These are phyloP conservation scores for Vanrija sp. DNA, from an alignment of 1,284 basidiomycete species.

Conservation along the genomic window DNA sequence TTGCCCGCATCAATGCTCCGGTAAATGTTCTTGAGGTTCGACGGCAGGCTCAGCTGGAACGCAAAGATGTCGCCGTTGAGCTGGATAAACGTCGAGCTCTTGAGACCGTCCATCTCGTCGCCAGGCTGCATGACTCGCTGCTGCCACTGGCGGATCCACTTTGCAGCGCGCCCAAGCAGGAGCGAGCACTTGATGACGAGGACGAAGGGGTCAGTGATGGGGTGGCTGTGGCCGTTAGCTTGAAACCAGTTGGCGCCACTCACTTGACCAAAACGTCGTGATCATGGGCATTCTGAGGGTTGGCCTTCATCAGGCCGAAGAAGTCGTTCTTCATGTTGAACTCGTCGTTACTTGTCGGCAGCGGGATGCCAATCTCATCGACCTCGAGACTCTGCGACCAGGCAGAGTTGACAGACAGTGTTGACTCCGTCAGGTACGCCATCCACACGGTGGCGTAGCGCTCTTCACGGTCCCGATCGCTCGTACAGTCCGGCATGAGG, in stretches of 20 bases:
- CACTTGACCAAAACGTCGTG: constrained; percentile 25
- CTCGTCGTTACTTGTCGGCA: constrained; percentile 30
- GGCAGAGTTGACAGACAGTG: constrained; percentile 28
- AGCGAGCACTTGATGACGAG: constrained; percentile 30
- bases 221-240: constrained; percentile 23
- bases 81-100: constrained; percentile 17
- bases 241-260: not conserved
- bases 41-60: constrained; percentile 30
- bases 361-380: constrained; percentile 20
- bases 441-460: constrained; percentile 38
- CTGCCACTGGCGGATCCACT: constrained; percentile 35
- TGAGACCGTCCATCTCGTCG: constrained; percentile 25
- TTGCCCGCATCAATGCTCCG: constrained; percentile 18
- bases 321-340: constrained; percentile 12
- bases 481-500: constrained; percentile 20
- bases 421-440: constrained; percentile 31
- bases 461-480: constrained; percentile 33
- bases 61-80: constrained; percentile 29
- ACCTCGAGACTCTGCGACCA: constrained; percentile 29
- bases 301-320: constrained; percentile 17
- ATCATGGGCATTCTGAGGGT: constrained; percentile 33
- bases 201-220: constrained; percentile 34
- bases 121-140: constrained; percentile 30
- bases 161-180: constrained; percentile 23
- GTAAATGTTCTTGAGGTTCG: constrained; percentile 30